phyloP scores from a whole-genome alignment of 805 yeast genomes.

The Saturnispora mendoncae region DNA sequence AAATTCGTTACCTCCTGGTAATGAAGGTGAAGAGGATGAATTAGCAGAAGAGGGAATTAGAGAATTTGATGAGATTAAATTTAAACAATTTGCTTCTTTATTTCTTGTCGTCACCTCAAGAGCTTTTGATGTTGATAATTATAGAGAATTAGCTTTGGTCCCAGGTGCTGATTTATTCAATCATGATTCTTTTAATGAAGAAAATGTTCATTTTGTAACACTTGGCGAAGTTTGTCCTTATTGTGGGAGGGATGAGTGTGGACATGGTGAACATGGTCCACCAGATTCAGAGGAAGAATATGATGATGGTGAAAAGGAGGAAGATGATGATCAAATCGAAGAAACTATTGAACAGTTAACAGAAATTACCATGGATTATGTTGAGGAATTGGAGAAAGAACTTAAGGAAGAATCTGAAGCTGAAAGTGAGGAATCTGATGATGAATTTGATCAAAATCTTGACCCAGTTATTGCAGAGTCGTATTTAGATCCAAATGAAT shows the following conservation, averaged over 20 bases:
- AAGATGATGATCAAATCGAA: constrained; percentile 16
- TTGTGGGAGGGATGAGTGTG: constrained; percentile 30
- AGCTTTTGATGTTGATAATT: constrained; percentile 74
- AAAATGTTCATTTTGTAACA: constrained; percentile 61
- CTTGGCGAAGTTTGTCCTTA: constrained; percentile 30
- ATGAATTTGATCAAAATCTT: constrained; percentile 17
- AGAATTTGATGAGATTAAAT: constrained; percentile 20
- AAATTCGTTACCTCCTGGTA: constrained; percentile 6
- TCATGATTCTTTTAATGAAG: constrained; percentile 46
- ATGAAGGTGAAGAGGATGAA: constrained; percentile 1
- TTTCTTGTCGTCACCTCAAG: constrained; percentile 62
- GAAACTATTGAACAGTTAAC: constrained; percentile 18
- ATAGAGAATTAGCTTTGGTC: constrained; percentile 65
- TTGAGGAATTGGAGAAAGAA: constrained; percentile 26
- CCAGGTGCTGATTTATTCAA: constrained; percentile 91
- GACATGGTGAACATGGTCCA: constrained; percentile 24
- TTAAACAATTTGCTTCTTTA: constrained; percentile 44
- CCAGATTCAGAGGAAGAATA: constrained; percentile 26
- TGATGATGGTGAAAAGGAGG: constrained; percentile 24
- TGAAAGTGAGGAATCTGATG: constrained; percentile 20
- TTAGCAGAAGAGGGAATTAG: neutral
- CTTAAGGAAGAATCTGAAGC: constrained; percentile 18
- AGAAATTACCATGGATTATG: constrained; percentile 28
- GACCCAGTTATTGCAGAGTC: constrained; percentile 26
- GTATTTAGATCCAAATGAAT: constrained; percentile 36